These are phyloP conservation scores for Fusarium nanum DNA, from an alignment of 2,329 filamentous ascomycete species.

Conservation along the genomic window DNA sequence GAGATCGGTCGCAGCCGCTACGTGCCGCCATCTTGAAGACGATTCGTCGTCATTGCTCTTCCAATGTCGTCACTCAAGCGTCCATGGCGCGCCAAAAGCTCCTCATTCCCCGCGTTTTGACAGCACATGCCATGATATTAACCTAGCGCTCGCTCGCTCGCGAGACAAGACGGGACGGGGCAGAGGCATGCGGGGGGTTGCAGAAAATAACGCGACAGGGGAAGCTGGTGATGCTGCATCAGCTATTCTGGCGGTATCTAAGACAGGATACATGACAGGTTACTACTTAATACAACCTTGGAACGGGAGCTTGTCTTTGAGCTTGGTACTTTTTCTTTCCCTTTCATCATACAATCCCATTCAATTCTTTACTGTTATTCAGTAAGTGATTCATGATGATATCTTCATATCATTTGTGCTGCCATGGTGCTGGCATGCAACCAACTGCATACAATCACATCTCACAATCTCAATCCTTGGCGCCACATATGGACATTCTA, in stretches of 20 bases:
- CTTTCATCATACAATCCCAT: background rate
- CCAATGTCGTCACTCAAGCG: conserved; percentile 39
- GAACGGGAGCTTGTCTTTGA: conserved; percentile 1
- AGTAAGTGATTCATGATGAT: conserved; percentile 5
- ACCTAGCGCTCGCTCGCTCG: conserved; percentile 30
- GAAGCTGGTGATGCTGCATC: background rate
- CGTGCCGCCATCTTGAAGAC: conserved; percentile 1
- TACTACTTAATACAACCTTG: conserved; percentile 27
- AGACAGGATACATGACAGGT: background rate
- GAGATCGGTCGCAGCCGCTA: background rate
- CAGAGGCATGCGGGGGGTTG: background rate
- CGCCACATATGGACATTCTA: conserved; percentile 19
- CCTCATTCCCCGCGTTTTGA: conserved; percentile 34
- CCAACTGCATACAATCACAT: background rate
- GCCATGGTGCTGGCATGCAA: conserved; percentile 26
- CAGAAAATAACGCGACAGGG: conserved; percentile 18
- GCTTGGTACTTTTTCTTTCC: background rate
- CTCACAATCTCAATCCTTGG: background rate
- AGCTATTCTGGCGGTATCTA: conserved; percentile 16
- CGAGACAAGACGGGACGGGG: background rate
- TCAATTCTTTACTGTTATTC: background rate
- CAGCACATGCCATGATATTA: conserved; percentile 18
- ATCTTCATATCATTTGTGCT: conserved; percentile 29
- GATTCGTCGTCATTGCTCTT: conserved; percentile 16
- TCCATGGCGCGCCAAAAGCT: conserved; percentile 18